phyloP scores from a whole-genome alignment of 1,284 basidiomycete species.

The Cutaneotrichosporon daszewskae region DNA sequence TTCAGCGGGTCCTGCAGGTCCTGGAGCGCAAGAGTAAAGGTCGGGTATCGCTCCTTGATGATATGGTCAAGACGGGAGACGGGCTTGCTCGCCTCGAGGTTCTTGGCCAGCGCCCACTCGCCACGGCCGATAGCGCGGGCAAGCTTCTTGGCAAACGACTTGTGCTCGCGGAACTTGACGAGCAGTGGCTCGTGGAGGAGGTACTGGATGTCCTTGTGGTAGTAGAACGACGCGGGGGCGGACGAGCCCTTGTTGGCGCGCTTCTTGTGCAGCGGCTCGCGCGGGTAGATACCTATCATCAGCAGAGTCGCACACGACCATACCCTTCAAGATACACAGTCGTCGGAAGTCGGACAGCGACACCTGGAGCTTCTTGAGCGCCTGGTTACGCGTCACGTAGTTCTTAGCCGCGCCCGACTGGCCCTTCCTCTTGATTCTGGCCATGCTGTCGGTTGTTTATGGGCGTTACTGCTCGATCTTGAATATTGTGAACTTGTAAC shows the following conservation, averaged over 20 bases:
- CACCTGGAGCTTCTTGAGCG: conserved; percentile 89
- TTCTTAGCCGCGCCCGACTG: conserved; percentile 92
- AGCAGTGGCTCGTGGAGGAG: conserved; percentile 95
- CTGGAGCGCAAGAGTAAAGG: conserved; percentile 89
- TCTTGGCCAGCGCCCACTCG: conserved; percentile 94
- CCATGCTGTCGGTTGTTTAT: conserved; percentile 56
- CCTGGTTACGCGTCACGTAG: conserved; percentile 84
- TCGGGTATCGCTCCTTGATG: conserved; percentile 97
- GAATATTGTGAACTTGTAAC: neutral
- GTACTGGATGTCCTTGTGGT: conserved; percentile 96
- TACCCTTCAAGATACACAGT: conserved; percentile 96
- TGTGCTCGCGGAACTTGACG: conserved; percentile 93
- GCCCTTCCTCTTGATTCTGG: conserved; percentile 80
- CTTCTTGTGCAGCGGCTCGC: conserved; percentile 87
- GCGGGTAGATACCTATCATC: conserved; percentile 82
- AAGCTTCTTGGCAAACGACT: conserved; percentile 96
- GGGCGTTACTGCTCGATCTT: neutral
- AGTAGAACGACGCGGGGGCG: conserved; percentile 96
- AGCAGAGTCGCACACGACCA: conserved; percentile 7
- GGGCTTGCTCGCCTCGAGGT: conserved; percentile 85
- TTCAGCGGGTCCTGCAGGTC: conserved; percentile 97
- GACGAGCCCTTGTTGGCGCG: conserved; percentile 97
- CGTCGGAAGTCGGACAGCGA: conserved; percentile 95
- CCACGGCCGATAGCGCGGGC: conserved; percentile 85
- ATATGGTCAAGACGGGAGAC: conserved; percentile 89